A percentile compares a stretch with the other conserved stretches of the same genome.
These are phyloP conservation scores for Nigrograna mackinnonii DNA, from an alignment of 2,329 filamentous ascomycete species.

Conservation along the genomic window DNA sequence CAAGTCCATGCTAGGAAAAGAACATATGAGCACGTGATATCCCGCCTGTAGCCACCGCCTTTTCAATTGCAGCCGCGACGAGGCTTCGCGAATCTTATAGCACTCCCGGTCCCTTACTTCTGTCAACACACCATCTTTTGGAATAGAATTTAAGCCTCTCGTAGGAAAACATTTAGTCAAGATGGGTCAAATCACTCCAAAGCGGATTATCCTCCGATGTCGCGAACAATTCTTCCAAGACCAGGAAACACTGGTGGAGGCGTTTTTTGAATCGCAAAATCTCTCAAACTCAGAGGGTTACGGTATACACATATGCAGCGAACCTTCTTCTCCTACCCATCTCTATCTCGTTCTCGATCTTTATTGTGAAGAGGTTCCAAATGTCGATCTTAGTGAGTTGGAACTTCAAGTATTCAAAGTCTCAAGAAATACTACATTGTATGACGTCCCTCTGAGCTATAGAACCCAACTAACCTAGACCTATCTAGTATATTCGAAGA, in stretches of 20 bases:
- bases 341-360: conserved; percentile 15
- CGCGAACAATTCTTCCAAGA: conserved; percentile 9
- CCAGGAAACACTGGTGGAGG: conserved; percentile 11
- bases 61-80: too few relatives aligned
- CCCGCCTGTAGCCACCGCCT: too few relatives aligned
- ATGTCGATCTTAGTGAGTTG: conserved; percentile 14
- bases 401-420: conserved; percentile 19
- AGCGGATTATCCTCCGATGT: conserved; percentile 16
- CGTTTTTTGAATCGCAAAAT: conserved; percentile 13
- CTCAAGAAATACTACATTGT: conserved; percentile 15
- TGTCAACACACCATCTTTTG: too few relatives aligned
- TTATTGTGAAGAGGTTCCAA: conserved; percentile 12
- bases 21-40: too few relatives aligned
- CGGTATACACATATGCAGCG: conserved; percentile 17
- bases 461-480: conserved; percentile 11
- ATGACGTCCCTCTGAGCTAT: conserved; percentile 9
- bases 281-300: conserved; percentile 10
- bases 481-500: conserved; percentile 17
- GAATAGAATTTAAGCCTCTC: too few relatives aligned
- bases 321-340: conserved; percentile 15
- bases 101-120: too few relatives aligned
- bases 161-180: too few relatives aligned
- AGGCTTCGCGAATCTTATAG: too few relatives aligned
- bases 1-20: too few relatives aligned
- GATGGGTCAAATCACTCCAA: conserved; percentile 9